Evolutionary conservation across 129 eudicot genomes (phyloP).

Genomic region (Pittosporum tobira): DNA sequence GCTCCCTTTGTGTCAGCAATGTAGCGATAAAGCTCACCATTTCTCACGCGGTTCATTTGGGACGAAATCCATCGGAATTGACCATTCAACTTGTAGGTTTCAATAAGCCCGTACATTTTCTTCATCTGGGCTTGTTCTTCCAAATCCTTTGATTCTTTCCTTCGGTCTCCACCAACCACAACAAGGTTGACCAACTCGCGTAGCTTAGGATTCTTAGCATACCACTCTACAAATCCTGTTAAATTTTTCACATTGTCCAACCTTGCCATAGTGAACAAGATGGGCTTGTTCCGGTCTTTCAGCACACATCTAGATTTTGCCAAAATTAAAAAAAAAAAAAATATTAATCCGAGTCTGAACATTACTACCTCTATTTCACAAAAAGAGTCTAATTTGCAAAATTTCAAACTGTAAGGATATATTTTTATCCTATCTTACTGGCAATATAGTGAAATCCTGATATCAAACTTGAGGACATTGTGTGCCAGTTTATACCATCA

Average conservation of each 20-base stretch:
- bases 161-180: conserved; percentile 76
- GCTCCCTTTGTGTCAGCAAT: conserved; percentile 12
- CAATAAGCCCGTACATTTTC: conserved; percentile 60
- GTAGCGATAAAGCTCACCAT: conserved; percentile 12
- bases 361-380: too few relatives aligned
- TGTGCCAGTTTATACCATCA: too few relatives aligned
- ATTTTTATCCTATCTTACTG: too few relatives aligned
- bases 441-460: too few relatives aligned
- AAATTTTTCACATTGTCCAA: conserved; percentile 70
- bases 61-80: conserved; percentile 86
- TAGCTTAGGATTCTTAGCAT: conserved; percentile 50
- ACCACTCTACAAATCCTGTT: conserved; percentile 74
- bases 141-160: conserved; percentile 68
- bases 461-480: too few relatives aligned
- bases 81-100: conserved; percentile 58
- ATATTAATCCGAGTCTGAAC: too few relatives aligned
- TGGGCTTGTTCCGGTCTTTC: conserved; percentile 62
- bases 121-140: conserved; percentile 82
- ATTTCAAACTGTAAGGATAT: too few relatives aligned
- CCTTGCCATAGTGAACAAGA: conserved; percentile 72
- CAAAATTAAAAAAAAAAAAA: not conserved
- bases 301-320: conserved; percentile 43
- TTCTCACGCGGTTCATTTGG: conserved; percentile 60
- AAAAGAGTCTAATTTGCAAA: too few relatives aligned
- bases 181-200: conserved; percentile 66